A percentile compares a stretch with the other conserved stretches of the same genome.
These are phyloP conservation scores for Hamamelis virginiana DNA, from an alignment of 164 flowering plant species.

Conservation along the genomic window DNA sequence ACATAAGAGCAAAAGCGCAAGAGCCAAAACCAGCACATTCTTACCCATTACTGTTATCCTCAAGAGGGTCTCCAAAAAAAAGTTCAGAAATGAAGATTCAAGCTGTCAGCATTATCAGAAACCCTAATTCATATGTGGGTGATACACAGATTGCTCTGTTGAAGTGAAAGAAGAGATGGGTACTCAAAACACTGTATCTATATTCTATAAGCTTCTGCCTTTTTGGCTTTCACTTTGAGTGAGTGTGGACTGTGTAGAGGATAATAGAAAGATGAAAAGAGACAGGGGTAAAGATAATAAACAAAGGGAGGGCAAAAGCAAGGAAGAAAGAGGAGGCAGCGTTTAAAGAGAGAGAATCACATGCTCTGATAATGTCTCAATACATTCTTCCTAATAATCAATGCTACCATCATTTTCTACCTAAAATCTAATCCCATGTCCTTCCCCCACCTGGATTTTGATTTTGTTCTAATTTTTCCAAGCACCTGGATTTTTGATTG, in stretches of 20 bases:
- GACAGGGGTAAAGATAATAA: constrained; percentile 4
- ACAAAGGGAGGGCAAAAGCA: background rate
- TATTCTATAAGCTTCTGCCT: background rate
- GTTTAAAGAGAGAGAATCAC: constrained; percentile 16
- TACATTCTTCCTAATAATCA: background rate
- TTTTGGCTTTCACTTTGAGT: background rate
- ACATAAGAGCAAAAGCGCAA: constrained; percentile 43
- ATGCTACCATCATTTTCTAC: too few species aligned
- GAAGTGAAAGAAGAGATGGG: too few species aligned
- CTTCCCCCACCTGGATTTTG: too few species aligned
- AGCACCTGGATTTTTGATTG: too few species aligned
- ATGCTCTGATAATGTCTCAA: constrained; percentile 20
- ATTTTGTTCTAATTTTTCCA: too few species aligned
- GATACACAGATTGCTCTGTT: background rate
- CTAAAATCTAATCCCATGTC: too few species aligned
- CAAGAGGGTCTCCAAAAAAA: background rate
- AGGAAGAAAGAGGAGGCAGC: background rate
- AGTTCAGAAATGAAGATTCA: constrained; percentile 17
- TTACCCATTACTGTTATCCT: constrained; percentile 31
- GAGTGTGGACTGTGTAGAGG: background rate
- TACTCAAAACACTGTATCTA: background rate
- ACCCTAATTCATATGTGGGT: constrained; percentile 29
- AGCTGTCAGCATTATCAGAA: constrained; percentile 20
- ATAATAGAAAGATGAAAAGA: constrained; percentile 11
- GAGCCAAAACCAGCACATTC: constrained; percentile 32